Evolutionary conservation across 257 asterid species (phyloP), one percentile per base, ranked within the genome.

Genomic region (Oldenlandia corymbosa): DNA sequence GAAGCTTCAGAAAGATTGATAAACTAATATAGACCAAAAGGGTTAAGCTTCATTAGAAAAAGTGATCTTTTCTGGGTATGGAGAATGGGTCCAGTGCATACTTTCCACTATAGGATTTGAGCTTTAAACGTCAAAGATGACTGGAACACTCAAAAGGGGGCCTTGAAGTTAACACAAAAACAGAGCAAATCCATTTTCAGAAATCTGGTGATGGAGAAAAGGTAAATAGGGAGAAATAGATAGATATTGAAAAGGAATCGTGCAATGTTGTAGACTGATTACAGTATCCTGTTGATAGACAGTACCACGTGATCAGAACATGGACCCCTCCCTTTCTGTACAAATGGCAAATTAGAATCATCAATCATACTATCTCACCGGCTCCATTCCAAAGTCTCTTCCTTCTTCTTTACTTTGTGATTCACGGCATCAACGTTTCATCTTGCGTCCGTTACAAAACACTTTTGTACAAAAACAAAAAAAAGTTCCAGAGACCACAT

Each of bases 301-400:
- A 54, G 59, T 4, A 62, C 36, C 74, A 62, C 69, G 74, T 70
- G 74, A 70, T 43, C 11, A 54, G 59, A 55, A 48, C 69, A 63
- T 69, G 69, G 74, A 69, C 73, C 63, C 56, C 58, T 43, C 63
- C 56, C 58, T 43, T 23, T 63, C 23, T 36, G 8, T 5, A 10
- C 30, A 5, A 6, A 39, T 41, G 20, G 2, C 1, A 13, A 10
- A n/a, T 8, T 18, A 30, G 3, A 17, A 24, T 52, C 2, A 1
- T 21, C 50, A 37, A 23, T 21, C 50, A 4, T 59, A 28, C 50
- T 24, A 5, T n/a, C n/a, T 45, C 30, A 45, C 30, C 41, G 28
- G 26, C 52, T 24, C 20, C 21, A 20, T 7, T 60, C 34, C 50
- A 42, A 27, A 13, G 16, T 24, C 52, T 42, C 16, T 42, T 34